phyloP scores from a whole-genome alignment of 306 rosid species.

The Cucumis sativus region Cucumber_9930_V3 NC_026659.2:28553501-28554000 shows the following conservation, averaged over 20 bases:
- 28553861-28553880: neutral
- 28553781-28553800: neutral
- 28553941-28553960: no score
- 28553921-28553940: no score
- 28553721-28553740: slow-evolving; percentile 29
- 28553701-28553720: slow-evolving; percentile 17
- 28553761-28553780: neutral
- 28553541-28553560: neutral
- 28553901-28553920: no score
- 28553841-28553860: neutral
- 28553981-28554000: no score
- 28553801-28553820: neutral
- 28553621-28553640: slow-evolving; percentile 17
- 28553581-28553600: slow-evolving; percentile 22
- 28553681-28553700: slow-evolving; percentile 33
- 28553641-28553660: slow-evolving; percentile 14
- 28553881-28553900: neutral
- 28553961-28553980: no score
- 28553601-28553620: slow-evolving; percentile 30
- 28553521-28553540: neutral
- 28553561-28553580: slow-evolving; percentile 44
- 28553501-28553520: neutral
- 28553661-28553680: slow-evolving; percentile 35
- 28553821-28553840: neutral
- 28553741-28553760: slow-evolving; percentile 33